Conservation (phyloP, 148 eudicot genomes). For the Chenopodium suecicum region DNA sequence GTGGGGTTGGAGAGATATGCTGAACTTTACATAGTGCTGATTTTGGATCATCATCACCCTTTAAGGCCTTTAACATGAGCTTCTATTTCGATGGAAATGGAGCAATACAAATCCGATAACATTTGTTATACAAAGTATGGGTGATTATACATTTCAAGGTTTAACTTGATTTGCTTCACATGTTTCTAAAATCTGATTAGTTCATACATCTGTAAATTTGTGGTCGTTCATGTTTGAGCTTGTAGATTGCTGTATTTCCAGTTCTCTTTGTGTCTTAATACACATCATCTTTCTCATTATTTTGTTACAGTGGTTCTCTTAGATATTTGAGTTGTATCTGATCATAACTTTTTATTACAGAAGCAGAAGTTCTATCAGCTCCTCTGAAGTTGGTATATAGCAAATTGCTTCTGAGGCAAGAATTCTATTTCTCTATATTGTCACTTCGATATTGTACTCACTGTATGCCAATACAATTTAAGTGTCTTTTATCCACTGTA, state of each 20-base stretch:
- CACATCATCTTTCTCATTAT: neutral
- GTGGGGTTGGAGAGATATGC: neutral
- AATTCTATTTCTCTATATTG: conserved; percentile 4
- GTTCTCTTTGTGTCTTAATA: neutral
- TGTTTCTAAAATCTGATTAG: neutral
- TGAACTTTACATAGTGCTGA: neutral
- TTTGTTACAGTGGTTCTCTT: neutral
- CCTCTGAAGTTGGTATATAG: conserved; percentile 92
- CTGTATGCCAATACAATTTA: neutral
- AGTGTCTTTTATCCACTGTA: conserved; percentile 30
- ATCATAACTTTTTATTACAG: conserved; percentile 42
- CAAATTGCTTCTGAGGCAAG: conserved; percentile 78
- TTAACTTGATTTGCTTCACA: neutral
- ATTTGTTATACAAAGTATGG: neutral
- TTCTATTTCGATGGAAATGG: neutral
- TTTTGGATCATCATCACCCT: neutral
- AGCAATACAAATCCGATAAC: neutral
- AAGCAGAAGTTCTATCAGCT: conserved; percentile 78
- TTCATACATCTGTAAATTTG: neutral
- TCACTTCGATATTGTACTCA: neutral
- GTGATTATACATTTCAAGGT: neutral
- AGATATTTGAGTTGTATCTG: neutral
- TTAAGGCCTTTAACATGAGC: neutral
- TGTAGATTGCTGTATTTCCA: neutral
- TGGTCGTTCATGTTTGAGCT: neutral